Conservation (phyloP, 164 flowering plant genomes). For the Stephania yunnanensis region DNA sequence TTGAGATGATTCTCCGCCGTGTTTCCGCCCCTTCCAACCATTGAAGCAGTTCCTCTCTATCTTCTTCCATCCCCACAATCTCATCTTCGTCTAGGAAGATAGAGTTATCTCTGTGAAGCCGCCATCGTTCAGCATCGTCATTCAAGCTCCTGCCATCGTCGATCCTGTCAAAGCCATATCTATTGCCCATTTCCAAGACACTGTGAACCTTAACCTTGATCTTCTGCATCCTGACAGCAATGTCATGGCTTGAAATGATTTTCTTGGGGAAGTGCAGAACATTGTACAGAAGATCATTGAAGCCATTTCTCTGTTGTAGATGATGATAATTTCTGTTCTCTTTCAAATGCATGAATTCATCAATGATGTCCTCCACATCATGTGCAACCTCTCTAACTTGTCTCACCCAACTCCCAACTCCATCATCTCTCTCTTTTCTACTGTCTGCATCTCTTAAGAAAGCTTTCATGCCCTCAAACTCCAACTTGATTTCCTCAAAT, state of each 20-base stretch:
- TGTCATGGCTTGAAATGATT: constrained; percentile 11
- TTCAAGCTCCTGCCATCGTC: constrained; percentile 4
- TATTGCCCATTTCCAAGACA: constrained; percentile 28
- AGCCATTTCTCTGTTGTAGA: not conserved
- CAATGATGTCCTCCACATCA: constrained; percentile 28
- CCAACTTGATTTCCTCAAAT: constrained; percentile 28
- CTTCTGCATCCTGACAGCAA: constrained; percentile 21
- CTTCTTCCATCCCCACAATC: constrained; percentile 38
- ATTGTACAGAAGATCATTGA: constrained; percentile 12
- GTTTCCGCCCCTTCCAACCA: constrained; percentile 34
- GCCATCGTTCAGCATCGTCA: constrained; percentile 14
- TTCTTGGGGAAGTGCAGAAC: constrained; percentile 18
- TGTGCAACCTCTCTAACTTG: constrained; percentile 33
- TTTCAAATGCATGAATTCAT: constrained; percentile 25
- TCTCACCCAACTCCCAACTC: constrained; percentile 29
- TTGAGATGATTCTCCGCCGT: constrained; percentile 26
- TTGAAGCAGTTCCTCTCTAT: constrained; percentile 14
- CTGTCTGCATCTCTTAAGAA: constrained; percentile 34
- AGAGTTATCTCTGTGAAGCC: constrained; percentile 23
- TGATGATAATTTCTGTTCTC: not conserved
- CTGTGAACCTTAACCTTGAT: constrained; percentile 21
- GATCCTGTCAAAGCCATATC: constrained; percentile 19
- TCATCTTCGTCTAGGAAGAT: constrained; percentile 31
- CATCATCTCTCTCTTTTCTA: constrained; percentile 20
- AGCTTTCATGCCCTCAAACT: constrained; percentile 32